Evolutionary conservation across 176 grass and related monocot species (phyloP), one percentile per base, ranked within the genome.

Genomic region (Tuctoria greenei): DNA sequence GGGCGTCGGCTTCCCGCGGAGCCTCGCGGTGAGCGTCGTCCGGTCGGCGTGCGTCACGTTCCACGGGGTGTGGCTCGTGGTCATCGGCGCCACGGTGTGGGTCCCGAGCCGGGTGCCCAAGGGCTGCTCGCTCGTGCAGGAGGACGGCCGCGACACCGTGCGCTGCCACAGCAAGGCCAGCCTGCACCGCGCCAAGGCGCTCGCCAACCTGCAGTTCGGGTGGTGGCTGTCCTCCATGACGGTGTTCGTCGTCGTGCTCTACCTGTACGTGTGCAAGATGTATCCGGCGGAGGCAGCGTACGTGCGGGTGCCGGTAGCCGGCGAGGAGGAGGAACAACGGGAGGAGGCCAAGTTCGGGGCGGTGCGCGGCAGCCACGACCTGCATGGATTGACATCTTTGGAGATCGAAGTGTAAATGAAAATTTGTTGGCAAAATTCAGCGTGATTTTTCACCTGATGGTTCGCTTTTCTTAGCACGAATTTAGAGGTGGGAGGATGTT

Each of bases 61-160:
- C 84, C 91, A 93, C 18, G 91, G 91, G n/a, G 70, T 85, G 38
- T 93, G 91, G 91, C 45, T 93, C 44, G 28, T 84, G 1, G 77
- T 90, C 73, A 87, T 90, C 77, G 91, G 91, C 51, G 74, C 61
- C 73, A 87, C 82, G 87, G 83, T 90, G 28, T 87, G 91, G 87
- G 68, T 86, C 0, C 86, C 91, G 1, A 87, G 84, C 77, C 47
- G 84, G 0, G 78, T 90, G 42, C 73, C 87, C 42, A 87, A 77
- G 78, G 84, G 84, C 0, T 93, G 91, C 84, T 61, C 55, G 59
- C 62, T 85, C 68, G 85, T 87, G 34, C 17, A 16, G 10, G 84
- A 93, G 74, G 87, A 87, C 46, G 91, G 87, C 37, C 91, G 88
- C 69, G 4, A 75, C 63, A 86, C 85, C 9, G 84, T 90, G 77